Base-by-base conservation (phyloP, 2,329 filamentous ascomycete genomes). In the Dichotomopilus funicola region DNA sequence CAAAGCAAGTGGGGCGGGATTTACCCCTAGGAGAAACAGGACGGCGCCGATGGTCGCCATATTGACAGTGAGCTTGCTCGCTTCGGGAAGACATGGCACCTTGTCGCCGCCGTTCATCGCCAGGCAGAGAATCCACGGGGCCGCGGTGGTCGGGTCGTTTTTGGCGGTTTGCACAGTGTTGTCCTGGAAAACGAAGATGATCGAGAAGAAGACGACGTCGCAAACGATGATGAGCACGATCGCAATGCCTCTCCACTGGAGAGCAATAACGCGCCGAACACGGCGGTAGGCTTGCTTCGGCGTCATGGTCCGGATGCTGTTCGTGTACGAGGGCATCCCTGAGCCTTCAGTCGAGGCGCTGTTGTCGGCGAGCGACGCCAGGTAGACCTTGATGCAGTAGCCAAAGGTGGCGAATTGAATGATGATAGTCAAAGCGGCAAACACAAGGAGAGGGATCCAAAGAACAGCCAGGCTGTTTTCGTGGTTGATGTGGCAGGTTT, bases 331-430 rank as follows among this genome's bases (percentile, higher is more conserved):
- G 0, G 89, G 88, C 36, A 95, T 75, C 35, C 79, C 81, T 3
- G 88, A 90, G 64, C 80, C 84, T 50, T 86, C 85, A 0, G 87
- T 90, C 4, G 86, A 85, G 38, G 80, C 75, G 53, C 82, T 80
- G 63, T 83, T 83, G 68, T 95, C 89, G 58, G 83, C 80, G 54
- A 96, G 77, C 33, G 91, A 91, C 54, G 86, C 86, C 53, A 99
- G 78, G 69, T 97, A 99, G 49, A 99, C 89, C 67, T 95, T 91
- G 72, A 96, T 87, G 70, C 94, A 97, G 75, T 99, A 97, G 11
- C 78, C 84, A 72, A 91, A 92, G 5, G 94, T 97, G 44, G 82
- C 78, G 61, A 96, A 82, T 65, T 96, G 94, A 37, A 91, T 78
- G 54, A 96, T 75, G 63, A 90, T 81, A 0, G 91, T 88, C 42